These are phyloP conservation scores for Trichophyton verrucosum DNA, from an alignment of 2,329 filamentous ascomycete species.

Conservation along the genomic window DNA sequence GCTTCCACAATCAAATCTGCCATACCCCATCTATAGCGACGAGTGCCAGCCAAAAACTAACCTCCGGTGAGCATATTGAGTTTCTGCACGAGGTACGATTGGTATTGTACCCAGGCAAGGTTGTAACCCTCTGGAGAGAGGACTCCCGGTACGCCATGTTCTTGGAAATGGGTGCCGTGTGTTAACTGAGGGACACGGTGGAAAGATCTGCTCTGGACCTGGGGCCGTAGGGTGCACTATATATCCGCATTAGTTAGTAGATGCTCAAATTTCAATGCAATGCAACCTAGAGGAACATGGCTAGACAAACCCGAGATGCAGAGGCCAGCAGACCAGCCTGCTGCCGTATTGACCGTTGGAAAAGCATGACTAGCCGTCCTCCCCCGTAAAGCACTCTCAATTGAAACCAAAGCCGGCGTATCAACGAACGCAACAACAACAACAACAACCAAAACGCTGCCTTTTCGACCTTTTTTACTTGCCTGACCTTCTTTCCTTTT, in stretches of 20 bases:
- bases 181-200: constrained; percentile 40
- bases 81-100: constrained; percentile 58
- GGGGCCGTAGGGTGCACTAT: constrained; percentile 24
- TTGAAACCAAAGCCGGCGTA: neutral
- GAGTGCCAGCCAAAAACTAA: constrained; percentile 26
- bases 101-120: constrained; percentile 73
- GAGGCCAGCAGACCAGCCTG: constrained; percentile 33
- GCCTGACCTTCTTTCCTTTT: neutral
- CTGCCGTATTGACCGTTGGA: constrained; percentile 33
- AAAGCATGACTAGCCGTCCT: constrained; percentile 26
- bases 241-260: neutral
- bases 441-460: too few species aligned
- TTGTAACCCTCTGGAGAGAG: constrained; percentile 58
- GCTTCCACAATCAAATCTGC: neutral
- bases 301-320: constrained; percentile 23
- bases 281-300: neutral
- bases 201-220: constrained; percentile 26
- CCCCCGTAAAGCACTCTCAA: constrained; percentile 3
- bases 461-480: neutral
- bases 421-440: neutral
- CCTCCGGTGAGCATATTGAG: constrained; percentile 64
- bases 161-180: constrained; percentile 34
- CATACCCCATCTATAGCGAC: neutral
- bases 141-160: constrained; percentile 54
- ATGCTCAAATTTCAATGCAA: constrained; percentile 5